Conservation (phyloP, 108 stramenopile species). For the Schizochytrium sp. region DNA sequence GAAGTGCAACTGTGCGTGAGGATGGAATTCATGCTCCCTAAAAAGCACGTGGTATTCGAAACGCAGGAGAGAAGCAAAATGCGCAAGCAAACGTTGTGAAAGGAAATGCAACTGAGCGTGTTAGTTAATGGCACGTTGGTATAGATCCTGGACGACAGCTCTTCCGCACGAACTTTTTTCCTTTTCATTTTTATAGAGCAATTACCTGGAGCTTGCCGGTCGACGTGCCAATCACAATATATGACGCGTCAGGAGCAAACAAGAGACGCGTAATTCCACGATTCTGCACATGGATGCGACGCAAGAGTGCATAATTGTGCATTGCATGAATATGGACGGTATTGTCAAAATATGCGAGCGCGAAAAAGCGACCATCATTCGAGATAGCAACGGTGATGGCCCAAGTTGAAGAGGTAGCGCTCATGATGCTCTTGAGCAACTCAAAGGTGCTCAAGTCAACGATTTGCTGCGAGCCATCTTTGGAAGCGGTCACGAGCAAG, state of each 20-base stretch:
- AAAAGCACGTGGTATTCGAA: too few relatives aligned
- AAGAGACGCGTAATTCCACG: not conserved
- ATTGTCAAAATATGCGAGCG: not conserved
- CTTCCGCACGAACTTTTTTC: too few relatives aligned
- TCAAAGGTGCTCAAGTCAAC: not conserved
- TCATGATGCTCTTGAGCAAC: not conserved
- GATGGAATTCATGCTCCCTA: too few relatives aligned
- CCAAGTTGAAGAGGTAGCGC: not conserved
- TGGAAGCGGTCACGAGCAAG: not conserved
- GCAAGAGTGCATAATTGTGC: not conserved
- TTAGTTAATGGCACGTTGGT: too few relatives aligned
- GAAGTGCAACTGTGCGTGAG: too few relatives aligned
- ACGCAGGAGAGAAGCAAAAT: too few relatives aligned
- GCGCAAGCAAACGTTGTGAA: too few relatives aligned
- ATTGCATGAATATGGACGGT: not conserved
- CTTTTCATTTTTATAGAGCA: too few relatives aligned
- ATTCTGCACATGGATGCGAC: not conserved
- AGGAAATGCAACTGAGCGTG: too few relatives aligned
- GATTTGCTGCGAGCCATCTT: not conserved
- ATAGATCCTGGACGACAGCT: too few relatives aligned
- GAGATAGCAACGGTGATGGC: not conserved
- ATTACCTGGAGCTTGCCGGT: not conserved
- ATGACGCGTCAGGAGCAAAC: not conserved
- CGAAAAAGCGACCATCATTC: not conserved
- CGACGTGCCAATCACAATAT: not conserved